These are phyloP conservation scores for Solanum neorickii DNA, from an alignment of 257 asterid genomes.

Conservation along the genomic window DNA sequence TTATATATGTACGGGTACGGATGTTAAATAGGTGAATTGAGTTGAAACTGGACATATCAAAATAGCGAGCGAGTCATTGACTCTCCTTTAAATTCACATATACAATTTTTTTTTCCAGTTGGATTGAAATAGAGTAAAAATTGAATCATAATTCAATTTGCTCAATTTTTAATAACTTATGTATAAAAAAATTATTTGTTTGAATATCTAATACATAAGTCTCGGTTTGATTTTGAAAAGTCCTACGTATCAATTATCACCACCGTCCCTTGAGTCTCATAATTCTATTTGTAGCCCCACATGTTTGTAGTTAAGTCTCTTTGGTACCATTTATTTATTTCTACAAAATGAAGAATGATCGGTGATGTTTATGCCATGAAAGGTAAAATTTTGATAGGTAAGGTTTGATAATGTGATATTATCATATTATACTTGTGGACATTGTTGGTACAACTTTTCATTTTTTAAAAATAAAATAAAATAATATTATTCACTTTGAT, in stretches of 20 bases:
- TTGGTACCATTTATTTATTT: background rate
- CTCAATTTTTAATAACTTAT: no score
- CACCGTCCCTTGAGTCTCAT: background rate
- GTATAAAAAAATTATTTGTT: no score
- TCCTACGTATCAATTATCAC: background rate
- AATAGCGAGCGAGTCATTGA: background rate
- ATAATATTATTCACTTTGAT: background rate
- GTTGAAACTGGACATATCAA: background rate
- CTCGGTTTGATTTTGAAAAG: accelerated
- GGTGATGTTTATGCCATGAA: background rate
- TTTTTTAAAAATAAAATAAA: no score
- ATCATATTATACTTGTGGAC: background rate
- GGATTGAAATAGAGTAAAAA: background rate
- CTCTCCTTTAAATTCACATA: background rate
- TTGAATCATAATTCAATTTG: background rate
- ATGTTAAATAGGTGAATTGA: background rate
- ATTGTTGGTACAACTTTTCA: background rate
- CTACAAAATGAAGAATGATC: background rate
- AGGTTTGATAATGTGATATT: background rate
- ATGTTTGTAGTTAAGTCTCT: background rate
- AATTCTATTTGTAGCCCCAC: background rate
- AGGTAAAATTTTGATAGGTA: background rate
- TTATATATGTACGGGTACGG: no score
- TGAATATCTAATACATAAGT: background rate
- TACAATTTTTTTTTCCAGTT: no score